Percentiles rank a stretch among this genome's conserved stretches.
phyloP scores from a whole-genome alignment of 2,329 filamentous ascomycete species.

The Monilinia fructigena region DNA sequence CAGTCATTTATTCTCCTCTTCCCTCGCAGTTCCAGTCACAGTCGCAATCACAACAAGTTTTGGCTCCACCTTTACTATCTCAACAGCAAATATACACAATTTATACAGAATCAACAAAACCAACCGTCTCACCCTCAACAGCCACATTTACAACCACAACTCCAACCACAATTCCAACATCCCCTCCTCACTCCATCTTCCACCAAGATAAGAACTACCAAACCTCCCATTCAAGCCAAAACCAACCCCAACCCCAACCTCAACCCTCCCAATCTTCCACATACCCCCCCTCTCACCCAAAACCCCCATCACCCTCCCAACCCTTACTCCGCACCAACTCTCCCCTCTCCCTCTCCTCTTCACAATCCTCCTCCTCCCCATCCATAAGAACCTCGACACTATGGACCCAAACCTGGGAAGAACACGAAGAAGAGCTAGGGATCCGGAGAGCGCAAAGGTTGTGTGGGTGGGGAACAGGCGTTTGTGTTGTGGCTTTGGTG shows the following conservation, averaged over 20 bases:
- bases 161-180: not conserved
- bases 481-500: not conserved
- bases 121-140: not conserved
- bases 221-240: not conserved
- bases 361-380: not conserved
- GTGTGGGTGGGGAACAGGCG: not conserved
- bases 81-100: not conserved
- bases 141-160: not conserved
- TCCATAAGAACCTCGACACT: too few species aligned
- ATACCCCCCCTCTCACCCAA: not conserved
- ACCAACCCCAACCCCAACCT: not conserved
- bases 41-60: not conserved
- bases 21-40: not conserved
- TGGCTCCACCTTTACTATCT: not conserved
- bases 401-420: not conserved
- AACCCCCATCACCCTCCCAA: not conserved
- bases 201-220: not conserved
- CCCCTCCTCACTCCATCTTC: not conserved
- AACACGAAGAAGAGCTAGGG: not conserved
- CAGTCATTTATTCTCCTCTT: constrained; percentile 13
- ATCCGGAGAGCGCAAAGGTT: not conserved
- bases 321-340: too few species aligned
- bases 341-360: not conserved
- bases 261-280: too few species aligned
- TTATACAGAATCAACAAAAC: not conserved